These are phyloP conservation scores for Pleurotus salmoneostramineus DNA, from an alignment of 768 basidiomycete genomes.

Conservation along the genomic window DNA sequence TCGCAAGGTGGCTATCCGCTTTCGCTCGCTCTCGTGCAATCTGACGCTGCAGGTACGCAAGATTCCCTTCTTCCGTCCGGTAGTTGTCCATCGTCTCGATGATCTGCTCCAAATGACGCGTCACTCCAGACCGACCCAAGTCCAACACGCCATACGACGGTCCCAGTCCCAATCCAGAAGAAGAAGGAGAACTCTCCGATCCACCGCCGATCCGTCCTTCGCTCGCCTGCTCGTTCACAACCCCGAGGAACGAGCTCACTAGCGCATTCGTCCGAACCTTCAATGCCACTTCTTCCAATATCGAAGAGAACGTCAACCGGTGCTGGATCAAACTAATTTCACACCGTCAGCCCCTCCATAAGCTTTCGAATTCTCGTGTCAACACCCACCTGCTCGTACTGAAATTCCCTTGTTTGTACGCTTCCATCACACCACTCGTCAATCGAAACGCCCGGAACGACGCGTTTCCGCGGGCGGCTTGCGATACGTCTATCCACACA, in stretches of 20 bases:
- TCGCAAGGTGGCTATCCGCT: slow-evolving; percentile 76
- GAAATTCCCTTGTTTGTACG: slow-evolving; percentile 80
- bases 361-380: slow-evolving; percentile 3
- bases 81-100: slow-evolving; percentile 84
- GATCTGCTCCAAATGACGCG: slow-evolving; percentile 78
- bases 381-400: slow-evolving; percentile 71
- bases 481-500: slow-evolving; percentile 84
- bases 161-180: slow-evolving; percentile 38
- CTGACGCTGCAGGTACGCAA: slow-evolving; percentile 84
- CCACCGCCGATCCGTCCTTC: no score
- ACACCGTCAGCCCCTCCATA: slow-evolving; percentile 8
- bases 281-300: slow-evolving; percentile 83
- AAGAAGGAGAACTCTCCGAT: slow-evolving; percentile 17
- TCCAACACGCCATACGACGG: slow-evolving; percentile 68
- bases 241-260: slow-evolving; percentile 73
- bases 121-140: slow-evolving; percentile 65
- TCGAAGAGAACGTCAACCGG: slow-evolving; percentile 79
- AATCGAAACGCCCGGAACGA: slow-evolving; percentile 88
- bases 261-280: slow-evolving; percentile 81
- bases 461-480: slow-evolving; percentile 77
- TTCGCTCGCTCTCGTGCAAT: slow-evolving; percentile 80
- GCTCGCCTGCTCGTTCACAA: slow-evolving; percentile 41
- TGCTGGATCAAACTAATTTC: slow-evolving; percentile 67
- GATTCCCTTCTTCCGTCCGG: slow-evolving; percentile 88
- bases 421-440: slow-evolving; percentile 75